A percentile compares a stretch with the other conserved stretches of the same genome.
These are phyloP conservation scores for Penicillium argentinense DNA, from an alignment of 495 filamentous ascomycete species.

Conservation along the genomic window DNA sequence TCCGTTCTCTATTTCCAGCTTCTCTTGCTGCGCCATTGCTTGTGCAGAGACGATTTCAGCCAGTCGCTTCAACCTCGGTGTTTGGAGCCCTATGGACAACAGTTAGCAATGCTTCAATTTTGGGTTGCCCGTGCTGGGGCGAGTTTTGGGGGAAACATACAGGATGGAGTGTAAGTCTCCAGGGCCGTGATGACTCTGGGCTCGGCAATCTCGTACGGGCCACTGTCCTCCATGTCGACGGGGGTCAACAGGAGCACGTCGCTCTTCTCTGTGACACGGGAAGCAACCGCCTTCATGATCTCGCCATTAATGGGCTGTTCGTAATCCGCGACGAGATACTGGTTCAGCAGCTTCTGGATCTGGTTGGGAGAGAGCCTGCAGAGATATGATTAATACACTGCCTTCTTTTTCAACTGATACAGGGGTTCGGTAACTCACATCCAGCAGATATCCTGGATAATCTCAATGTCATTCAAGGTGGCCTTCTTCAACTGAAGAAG, in stretches of 20 bases:
- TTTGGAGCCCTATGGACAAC: conserved; percentile 74
- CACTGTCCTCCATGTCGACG: conserved; percentile 99
- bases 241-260: conserved; percentile 90
- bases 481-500: conserved; percentile 98
- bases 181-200: conserved; percentile 92
- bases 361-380: conserved; percentile 96
- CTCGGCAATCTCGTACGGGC: conserved; percentile 98
- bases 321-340: conserved; percentile 98
- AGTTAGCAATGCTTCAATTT: conserved; percentile 6
- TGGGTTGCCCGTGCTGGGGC: neutral
- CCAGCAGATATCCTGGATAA: conserved; percentile 99
- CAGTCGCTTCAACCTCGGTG: conserved; percentile 85
- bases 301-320: conserved; percentile 99
- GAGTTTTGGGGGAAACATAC: conserved; percentile 50
- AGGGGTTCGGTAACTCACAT: conserved; percentile 62
- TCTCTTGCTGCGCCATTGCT: conserved; percentile 91
- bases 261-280: conserved; percentile 95
- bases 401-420: neutral
- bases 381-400: conserved; percentile 6
- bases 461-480: conserved; percentile 98
- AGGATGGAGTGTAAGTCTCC: conserved; percentile 97
- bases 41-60: conserved; percentile 97
- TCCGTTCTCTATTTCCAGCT: conserved; percentile 59
- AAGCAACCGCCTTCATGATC: conserved; percentile 99
- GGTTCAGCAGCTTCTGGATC: conserved; percentile 98